Conservation (phyloP, 495 filamentous ascomycete genomes). For the Cenococcum geophilum region DNA sequence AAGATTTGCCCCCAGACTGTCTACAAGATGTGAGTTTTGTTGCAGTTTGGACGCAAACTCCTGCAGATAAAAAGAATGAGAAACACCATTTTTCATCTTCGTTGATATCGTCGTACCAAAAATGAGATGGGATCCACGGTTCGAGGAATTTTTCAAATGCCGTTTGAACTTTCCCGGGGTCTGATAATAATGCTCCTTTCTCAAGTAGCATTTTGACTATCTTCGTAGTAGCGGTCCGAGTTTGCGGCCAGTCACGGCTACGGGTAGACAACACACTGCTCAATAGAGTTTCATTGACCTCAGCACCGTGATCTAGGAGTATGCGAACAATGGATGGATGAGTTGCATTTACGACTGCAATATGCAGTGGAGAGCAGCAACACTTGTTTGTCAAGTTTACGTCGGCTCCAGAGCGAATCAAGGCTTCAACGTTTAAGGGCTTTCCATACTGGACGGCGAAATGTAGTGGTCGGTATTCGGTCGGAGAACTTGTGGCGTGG, state of each 20-base stretch:
- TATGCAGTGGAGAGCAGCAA: not conserved
- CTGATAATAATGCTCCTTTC: not conserved
- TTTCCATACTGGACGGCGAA: not conserved
- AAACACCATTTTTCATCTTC: conserved; percentile 3
- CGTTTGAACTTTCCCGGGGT: not conserved
- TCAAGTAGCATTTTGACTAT: conserved; percentile 1
- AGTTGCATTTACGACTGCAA: not conserved
- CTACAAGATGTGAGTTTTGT: not conserved
- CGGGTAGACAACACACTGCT: no score
- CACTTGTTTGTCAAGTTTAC: not conserved
- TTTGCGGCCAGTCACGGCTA: not conserved
- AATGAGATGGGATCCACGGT: not conserved
- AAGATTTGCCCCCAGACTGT: not conserved
- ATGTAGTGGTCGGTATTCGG: not conserved
- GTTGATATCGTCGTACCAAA: not conserved
- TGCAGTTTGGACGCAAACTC: not conserved
- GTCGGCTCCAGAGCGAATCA: not conserved
- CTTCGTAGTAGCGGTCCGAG: not conserved
- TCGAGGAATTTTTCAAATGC: not conserved
- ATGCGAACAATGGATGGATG: conserved; percentile 4
- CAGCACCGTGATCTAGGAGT: conserved; percentile 8
- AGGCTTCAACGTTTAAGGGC: not conserved
- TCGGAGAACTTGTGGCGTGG: not conserved
- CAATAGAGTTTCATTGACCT: not conserved
- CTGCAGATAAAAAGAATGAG: not conserved